Conservation (phyloP, 257 asterid genomes). For the Catharanthus roseus region DNA sequence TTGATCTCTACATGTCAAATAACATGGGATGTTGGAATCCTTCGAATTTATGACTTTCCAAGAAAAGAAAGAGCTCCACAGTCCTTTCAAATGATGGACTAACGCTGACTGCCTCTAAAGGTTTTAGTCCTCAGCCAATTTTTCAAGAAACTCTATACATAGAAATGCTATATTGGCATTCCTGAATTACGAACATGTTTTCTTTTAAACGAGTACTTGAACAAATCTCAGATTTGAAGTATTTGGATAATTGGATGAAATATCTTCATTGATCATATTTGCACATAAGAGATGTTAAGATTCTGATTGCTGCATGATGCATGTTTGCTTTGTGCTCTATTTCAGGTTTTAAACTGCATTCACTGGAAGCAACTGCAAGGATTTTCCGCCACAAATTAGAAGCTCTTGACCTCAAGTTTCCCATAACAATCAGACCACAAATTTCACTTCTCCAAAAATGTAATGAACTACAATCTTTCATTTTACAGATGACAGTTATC, state of each 20-base stretch:
- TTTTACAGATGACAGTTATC: background rate
- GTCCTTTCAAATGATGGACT: too few species aligned
- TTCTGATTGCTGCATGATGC: background rate
- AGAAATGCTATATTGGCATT: too few species aligned
- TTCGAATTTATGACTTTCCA: background rate
- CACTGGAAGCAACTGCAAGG: conserved; percentile 36
- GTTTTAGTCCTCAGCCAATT: too few species aligned
- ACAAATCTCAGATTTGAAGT: too few species aligned
- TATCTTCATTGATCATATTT: too few species aligned
- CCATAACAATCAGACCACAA: conserved; percentile 11
- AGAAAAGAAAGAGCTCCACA: background rate
- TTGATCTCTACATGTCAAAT: background rate
- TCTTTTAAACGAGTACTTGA: too few species aligned
- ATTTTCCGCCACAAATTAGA: conserved; percentile 27
- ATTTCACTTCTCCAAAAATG: conserved; percentile 28
- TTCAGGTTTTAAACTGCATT: conserved; percentile 48
- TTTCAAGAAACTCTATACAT: too few species aligned
- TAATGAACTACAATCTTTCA: conserved; percentile 3
- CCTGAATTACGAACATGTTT: too few species aligned
- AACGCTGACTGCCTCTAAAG: too few species aligned
- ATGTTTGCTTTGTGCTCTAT: conserved; percentile 4
- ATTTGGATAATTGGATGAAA: too few species aligned
- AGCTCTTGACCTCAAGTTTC: conserved; percentile 18
- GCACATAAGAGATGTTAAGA: background rate
- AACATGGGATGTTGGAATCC: background rate